These are phyloP conservation scores for Mimosa bimucronata DNA, from an alignment of 306 rosid species.

Conservation along the genomic window DNA sequence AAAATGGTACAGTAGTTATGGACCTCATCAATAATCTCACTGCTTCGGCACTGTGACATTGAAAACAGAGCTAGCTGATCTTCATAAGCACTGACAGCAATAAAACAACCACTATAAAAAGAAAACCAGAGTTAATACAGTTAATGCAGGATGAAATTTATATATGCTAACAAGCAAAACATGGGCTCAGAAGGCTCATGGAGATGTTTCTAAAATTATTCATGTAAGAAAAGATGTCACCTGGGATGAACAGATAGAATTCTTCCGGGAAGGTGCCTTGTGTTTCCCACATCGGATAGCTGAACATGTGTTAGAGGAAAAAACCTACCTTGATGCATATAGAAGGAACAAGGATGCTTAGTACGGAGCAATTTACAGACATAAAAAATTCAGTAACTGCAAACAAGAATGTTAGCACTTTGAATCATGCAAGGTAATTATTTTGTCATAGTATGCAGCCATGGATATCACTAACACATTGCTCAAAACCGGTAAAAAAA, in stretches of 20 bases:
- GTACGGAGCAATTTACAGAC: background rate
- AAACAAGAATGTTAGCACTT: background rate
- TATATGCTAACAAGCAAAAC: conserved; percentile 12
- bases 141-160: background rate
- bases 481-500: conserved; percentile 7
- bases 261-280: conserved; percentile 79
- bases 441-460: conserved; percentile 14
- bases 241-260: conserved; percentile 81
- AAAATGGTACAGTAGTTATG: conserved; percentile 29
- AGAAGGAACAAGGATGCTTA: conserved; percentile 21
- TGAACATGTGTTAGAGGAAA: conserved; percentile 74
- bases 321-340: conserved; percentile 60
- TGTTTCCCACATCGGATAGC: conserved; percentile 83
- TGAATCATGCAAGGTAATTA: conserved; percentile 2
- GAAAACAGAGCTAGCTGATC: conserved; percentile 80
- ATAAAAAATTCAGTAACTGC: background rate
- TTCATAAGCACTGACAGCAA: conserved; percentile 91
- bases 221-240: conserved; percentile 46
- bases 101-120: conserved; percentile 86
- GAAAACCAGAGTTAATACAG: conserved; percentile 37
- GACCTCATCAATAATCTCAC: conserved; percentile 82
- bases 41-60: conserved; percentile 58
- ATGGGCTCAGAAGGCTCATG: conserved; percentile 13
- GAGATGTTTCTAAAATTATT: conserved; percentile 29
- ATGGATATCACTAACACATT: background rate